These are phyloP conservation scores for Teratosphaeria viscida DNA, from an alignment of 2,329 filamentous ascomycete species.

Conservation along the genomic window DNA sequence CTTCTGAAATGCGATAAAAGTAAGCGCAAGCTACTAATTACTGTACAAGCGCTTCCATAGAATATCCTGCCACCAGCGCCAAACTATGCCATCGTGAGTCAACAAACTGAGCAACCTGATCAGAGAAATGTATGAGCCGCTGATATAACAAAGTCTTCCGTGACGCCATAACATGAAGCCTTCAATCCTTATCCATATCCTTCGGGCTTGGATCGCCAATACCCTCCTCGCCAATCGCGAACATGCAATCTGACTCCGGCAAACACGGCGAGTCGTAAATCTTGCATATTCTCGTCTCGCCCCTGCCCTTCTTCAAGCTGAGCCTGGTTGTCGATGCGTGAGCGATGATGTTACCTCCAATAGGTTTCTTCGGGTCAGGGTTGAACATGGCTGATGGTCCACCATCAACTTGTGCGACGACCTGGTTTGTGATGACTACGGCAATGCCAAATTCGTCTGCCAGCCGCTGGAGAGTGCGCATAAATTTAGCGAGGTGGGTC, in stretches of 20 bases:
- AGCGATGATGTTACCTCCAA: conserved; percentile 97
- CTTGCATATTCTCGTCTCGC: conserved; percentile 93
- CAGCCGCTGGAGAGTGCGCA: conserved; percentile 71
- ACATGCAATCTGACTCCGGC: conserved; percentile 90
- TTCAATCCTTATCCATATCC: conserved; percentile 72
- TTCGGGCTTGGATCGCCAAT: conserved; percentile 94
- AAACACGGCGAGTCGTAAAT: conserved; percentile 98
- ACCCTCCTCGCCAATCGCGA: conserved; percentile 93
- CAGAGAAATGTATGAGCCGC: background rate
- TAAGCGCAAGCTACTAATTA: background rate
- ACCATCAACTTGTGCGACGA: conserved; percentile 95
- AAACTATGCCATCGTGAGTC: conserved; percentile 3
- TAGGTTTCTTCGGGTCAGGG: conserved; percentile 96
- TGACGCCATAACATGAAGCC: background rate
- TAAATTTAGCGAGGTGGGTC: conserved; percentile 77
- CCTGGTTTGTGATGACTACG: conserved; percentile 97
- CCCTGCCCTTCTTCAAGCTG: conserved; percentile 89
- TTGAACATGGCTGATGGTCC: conserved; percentile 98
- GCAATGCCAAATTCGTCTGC: conserved; percentile 84
- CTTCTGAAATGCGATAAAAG: too few relatives aligned
- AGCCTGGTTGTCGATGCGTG: conserved; percentile 92
- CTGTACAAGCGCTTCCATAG: background rate
- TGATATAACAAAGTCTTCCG: background rate
- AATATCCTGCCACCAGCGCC: background rate
- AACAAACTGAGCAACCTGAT: background rate